Base-by-base conservation (phyloP, 139 green algal genomes). In the Pseudopediastrum boryanum region DNA sequence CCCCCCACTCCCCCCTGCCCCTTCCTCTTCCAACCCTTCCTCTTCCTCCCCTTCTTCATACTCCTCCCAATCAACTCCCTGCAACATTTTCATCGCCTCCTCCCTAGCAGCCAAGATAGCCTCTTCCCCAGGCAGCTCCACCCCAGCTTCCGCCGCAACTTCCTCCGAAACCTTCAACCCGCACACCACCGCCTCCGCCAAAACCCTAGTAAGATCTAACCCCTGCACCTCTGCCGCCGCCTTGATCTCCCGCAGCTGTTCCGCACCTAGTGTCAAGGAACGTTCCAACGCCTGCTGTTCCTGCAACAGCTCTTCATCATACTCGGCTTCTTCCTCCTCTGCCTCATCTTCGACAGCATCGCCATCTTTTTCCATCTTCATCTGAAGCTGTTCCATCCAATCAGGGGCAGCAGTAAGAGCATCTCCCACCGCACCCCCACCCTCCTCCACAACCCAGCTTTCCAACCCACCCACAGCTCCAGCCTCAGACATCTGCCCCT, bases 111-210 rank as follows among this genome's bases (percentile, higher is more conserved):
- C 65, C n/a, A 54, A 46, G 2, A 81, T 39, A 36, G 52, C 10
- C 52, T 51, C 74, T 33, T 1, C 31, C 43, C n/a, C 21, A 0
- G 74, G 74, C 62, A 81, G 9, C 21, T 23, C 35, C 8, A 72
- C 46, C 4, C 74, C 74, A 29, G 63, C 46, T 13, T 62, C 74
- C 4, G 46, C 74, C 23, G 48, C 74, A 8, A 42, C 74, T 13
- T 42, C 46, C 36, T 36, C 10, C 0, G 42, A 3, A 1, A 81
- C 33, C 31, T 56, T 51, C 16, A 71, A 41, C 44, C 74, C 74
- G 54, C 62, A 72, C 19, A 63, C 74, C 29, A 81, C 33, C 3
- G 74, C 74, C 65, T 81, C 25, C 13, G 74, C 74, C 50, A 81
- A 33, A n/a, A 51, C 21, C 27, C 61, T 62, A 23, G 36, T 23